phyloP scores from a whole-genome alignment of 805 yeast genomes.

The Candida ponderosae region DNA sequence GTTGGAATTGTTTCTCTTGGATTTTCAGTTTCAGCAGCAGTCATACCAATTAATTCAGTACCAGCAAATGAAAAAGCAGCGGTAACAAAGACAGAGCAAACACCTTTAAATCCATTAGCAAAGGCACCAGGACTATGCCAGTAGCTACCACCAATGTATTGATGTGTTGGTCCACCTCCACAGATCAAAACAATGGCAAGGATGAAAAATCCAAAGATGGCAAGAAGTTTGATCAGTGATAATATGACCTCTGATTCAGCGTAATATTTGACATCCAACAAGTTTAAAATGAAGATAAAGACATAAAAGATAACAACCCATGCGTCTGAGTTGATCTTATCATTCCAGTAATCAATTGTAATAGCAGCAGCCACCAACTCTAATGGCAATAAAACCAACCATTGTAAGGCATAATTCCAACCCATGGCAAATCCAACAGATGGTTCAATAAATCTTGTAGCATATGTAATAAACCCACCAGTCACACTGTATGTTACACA shows the following conservation, averaged over 20 bases:
- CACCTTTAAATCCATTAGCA: conserved; percentile 56
- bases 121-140: conserved; percentile 63
- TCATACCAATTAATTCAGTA: conserved; percentile 56
- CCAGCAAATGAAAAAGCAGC: conserved; percentile 67
- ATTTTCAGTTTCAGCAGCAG: conserved; percentile 64
- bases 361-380: conserved; percentile 60
- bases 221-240: conserved; percentile 47
- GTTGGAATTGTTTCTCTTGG: conserved; percentile 56
- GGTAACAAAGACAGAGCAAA: conserved; percentile 53
- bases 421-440: conserved; percentile 68
- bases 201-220: conserved; percentile 53
- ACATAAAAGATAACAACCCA: conserved; percentile 52
- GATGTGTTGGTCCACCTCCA: conserved; percentile 51
- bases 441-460: conserved; percentile 56
- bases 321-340: conserved; percentile 41
- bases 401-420: conserved; percentile 62
- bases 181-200: conserved; percentile 46
- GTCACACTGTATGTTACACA: conserved; percentile 59
- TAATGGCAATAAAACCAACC: conserved; percentile 57
- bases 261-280: conserved; percentile 49
- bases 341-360: conserved; percentile 46
- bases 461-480: conserved; percentile 56
- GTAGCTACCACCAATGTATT: conserved; percentile 47
- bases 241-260: conserved; percentile 66
- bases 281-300: conserved; percentile 38